These are phyloP conservation scores for Achaetomiella virescens DNA, from an alignment of 495 filamentous ascomycete genomes.

Conservation along the genomic window DNA sequence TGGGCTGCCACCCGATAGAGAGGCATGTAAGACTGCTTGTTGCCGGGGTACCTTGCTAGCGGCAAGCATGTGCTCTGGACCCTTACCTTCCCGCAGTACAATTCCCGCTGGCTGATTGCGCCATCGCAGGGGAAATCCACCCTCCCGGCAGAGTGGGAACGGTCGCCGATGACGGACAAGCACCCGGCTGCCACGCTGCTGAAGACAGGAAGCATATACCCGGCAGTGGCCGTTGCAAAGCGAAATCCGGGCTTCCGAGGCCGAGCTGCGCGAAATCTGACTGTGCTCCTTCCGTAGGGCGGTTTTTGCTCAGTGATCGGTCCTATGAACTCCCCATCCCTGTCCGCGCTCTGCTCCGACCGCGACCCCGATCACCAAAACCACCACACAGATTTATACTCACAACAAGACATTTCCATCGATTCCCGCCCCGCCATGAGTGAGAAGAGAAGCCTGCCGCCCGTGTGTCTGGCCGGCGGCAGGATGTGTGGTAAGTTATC, in stretches of 20 bases:
- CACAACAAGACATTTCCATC: slow-evolving; percentile 21
- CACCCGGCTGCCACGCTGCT: not conserved
- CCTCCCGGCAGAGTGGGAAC: not conserved
- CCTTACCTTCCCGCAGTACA: no score
- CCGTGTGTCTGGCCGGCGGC: slow-evolving; percentile 71
- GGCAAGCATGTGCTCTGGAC: no score
- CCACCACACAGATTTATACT: not conserved
- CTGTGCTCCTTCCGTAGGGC: not conserved
- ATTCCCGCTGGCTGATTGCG: not conserved
- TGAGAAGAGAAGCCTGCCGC: slow-evolving; percentile 56
- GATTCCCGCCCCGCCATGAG: slow-evolving; percentile 22
- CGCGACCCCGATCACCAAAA: slow-evolving; percentile 5
- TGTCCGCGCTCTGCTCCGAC: slow-evolving; percentile 2
- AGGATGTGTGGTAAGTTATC: slow-evolving; percentile 82
- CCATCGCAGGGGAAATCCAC: slow-evolving; percentile 4
- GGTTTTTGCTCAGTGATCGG: not conserved
- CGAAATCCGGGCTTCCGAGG: not conserved
- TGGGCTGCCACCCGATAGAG: no score
- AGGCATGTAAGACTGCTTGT: not conserved
- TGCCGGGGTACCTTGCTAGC: not conserved
- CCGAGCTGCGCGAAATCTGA: not conserved
- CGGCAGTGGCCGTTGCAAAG: slow-evolving; percentile 8
- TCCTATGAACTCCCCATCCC: slow-evolving; percentile 9
- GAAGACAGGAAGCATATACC: not conserved
- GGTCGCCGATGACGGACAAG: slow-evolving; percentile 14